Percentiles rank a stretch among this genome's conserved stretches.
Conservation (phyloP, 2,329 filamentous ascomycete species). For the Lasiodiplodia sp. region DNA sequence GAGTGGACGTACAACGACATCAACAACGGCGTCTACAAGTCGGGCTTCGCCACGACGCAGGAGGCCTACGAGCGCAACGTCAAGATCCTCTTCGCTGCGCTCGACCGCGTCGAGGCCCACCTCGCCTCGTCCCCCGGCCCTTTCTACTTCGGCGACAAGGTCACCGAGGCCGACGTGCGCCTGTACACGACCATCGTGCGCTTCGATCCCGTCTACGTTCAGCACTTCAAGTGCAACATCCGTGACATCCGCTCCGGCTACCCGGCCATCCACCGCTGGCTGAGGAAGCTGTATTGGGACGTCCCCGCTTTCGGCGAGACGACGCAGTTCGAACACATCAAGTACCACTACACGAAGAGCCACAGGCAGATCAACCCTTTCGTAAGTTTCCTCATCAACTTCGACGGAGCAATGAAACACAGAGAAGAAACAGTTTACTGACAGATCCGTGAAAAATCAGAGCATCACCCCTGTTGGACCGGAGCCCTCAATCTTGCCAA, state of each 20-base stretch:
- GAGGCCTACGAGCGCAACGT: constrained; percentile 59
- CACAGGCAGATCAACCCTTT: constrained; percentile 70
- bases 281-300: constrained; percentile 86
- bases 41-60: constrained; percentile 60
- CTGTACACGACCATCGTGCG: constrained; percentile 67
- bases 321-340: constrained; percentile 95
- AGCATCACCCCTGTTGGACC: constrained; percentile 87
- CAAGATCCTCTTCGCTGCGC: constrained; percentile 54
- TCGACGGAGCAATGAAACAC: constrained; percentile 32
- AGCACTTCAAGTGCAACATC: constrained; percentile 80
- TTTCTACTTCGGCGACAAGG: constrained; percentile 62
- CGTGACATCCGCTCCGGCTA: constrained; percentile 85
- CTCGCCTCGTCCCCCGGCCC: constrained; percentile 52
- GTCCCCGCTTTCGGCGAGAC: constrained; percentile 78
- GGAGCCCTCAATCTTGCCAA: constrained; percentile 77
- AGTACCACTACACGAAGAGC: constrained; percentile 75
- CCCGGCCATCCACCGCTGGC: constrained; percentile 80
- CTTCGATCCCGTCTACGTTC: constrained; percentile 64
- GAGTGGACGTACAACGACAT: constrained; percentile 62
- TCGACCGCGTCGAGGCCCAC: constrained; percentile 55
- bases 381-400: constrained; percentile 22
- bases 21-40: constrained; percentile 62
- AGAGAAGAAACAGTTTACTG: background rate
- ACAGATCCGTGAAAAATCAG: background rate
- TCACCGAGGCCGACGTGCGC: constrained; percentile 60